Base-by-base conservation (phyloP, 257 asterid species). In the Penstemon davidsonii region DNA sequence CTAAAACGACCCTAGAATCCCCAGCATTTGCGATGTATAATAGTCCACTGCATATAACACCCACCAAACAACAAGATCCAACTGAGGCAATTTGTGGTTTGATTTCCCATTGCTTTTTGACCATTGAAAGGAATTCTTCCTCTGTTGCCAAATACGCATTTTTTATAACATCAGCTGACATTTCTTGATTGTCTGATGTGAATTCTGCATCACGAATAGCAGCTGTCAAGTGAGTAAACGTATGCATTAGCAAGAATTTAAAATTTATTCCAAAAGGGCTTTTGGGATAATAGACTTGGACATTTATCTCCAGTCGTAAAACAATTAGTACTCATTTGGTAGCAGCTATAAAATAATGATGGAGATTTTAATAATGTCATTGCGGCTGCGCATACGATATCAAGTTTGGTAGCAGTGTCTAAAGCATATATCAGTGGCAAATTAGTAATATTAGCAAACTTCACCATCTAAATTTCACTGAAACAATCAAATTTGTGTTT, bases 51-150 rank as follows among this genome's bases (percentile, higher is more conserved):
- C 96, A 90, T 67, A 90, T 58, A 47, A 90, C 60, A 52, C 96
- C 97, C 64, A 80, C 90, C 80, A 90, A 82, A 79, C 96, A 88
- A 72, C 97, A 90, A 3, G 97, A 86, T 46, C 97, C 97, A 73
- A 88, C 96, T 2, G 96, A 86, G 42, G 96, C 97, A 66, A 87
- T 75, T 73, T 86, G 87, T 33, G 97, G 97, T 40, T 59, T 81
- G 13, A 54, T 60, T 67, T 73, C 82, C 97, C 97, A 90, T 64
- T 90, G 87, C 64, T 66, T 77, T 73, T 71, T 84, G 46, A 90
- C 96, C 78, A 81, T 56, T 8, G 88, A 80, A 64, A 90, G 88
- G 57, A 90, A 90, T 13, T 86, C 90, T 44, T 90, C 94, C 67
- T 90, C 97, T 7, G 97, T 90, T n/a, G 76, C 90, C 76, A 86